A percentile compares a stretch with the other conserved stretches of the same genome.
Evolutionary conservation across 208 protist species (phyloP).

Genomic region (Strigomonas culicis): DNA sequence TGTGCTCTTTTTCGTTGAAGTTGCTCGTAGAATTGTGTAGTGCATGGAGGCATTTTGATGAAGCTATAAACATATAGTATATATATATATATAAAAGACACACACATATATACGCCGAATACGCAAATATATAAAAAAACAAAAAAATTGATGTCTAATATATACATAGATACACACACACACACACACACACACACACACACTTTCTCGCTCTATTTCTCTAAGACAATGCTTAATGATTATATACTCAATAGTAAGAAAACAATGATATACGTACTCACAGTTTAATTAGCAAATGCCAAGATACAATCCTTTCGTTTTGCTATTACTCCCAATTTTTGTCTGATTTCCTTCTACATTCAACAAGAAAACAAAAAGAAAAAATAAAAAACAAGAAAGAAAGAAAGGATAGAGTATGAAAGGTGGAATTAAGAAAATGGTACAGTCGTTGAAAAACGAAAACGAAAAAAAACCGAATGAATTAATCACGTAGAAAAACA

Average conservation of each 20-base stretch:
- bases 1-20: background rate
- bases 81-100: constrained; percentile 4
- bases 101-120: background rate
- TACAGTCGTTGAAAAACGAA: background rate
- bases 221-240: background rate
- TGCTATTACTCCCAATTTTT: background rate
- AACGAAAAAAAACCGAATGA: background rate
- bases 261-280: background rate
- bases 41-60: constrained; percentile 3
- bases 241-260: background rate
- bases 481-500: background rate
- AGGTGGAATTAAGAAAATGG: background rate
- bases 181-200: constrained; percentile 13
- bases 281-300: background rate
- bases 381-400: background rate
- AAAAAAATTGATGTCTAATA: constrained; percentile 9
- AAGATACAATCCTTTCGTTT: background rate
- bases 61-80: constrained; percentile 13
- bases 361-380: background rate
- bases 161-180: constrained; percentile 8
- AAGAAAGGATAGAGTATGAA: background rate
- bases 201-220: background rate
- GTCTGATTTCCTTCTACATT: background rate
- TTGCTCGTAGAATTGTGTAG: background rate
- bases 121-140: background rate